phyloP scores from a whole-genome alignment of 169 alveolate genomes.

The Cryptosporidium tyzzeri region DNA sequence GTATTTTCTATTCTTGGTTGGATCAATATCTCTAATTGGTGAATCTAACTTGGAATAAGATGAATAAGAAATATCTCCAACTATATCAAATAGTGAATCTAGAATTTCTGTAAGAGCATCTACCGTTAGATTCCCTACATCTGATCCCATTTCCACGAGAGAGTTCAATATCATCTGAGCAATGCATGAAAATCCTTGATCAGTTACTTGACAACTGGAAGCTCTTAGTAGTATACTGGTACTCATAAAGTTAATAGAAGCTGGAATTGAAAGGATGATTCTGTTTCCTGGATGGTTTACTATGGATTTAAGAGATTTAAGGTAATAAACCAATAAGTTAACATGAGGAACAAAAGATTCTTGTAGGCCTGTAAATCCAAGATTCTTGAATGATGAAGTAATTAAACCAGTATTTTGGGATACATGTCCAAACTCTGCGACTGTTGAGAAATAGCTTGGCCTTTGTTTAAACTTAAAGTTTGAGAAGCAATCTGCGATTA shows the following conservation, averaged over 20 bases:
- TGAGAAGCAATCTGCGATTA: background rate
- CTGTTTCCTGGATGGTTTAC: constrained; percentile 16
- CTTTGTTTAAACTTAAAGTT: background rate
- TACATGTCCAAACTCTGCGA: constrained; percentile 19
- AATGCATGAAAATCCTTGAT: background rate
- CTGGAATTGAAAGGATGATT: constrained; percentile 14
- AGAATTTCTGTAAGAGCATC: background rate
- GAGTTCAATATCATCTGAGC: constrained; percentile 9
- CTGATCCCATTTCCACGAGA: background rate
- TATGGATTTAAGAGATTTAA: constrained; percentile 1
- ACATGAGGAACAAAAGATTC: constrained; percentile 2
- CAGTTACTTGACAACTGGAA: background rate
- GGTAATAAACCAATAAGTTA: background rate
- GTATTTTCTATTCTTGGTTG: background rate
- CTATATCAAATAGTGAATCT: background rate
- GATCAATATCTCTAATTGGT: background rate
- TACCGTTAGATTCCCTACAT: constrained; percentile 2
- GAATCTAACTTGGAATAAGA: constrained; percentile 20
- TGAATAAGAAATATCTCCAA: constrained; percentile 18
- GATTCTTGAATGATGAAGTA: background rate
- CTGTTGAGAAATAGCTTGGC: constrained; percentile 3
- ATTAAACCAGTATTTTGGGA: constrained; percentile 20
- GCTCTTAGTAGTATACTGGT: background rate
- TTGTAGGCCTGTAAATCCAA: background rate
- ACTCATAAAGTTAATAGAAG: constrained; percentile 19